Evolutionary conservation across 2,329 filamentous ascomycete species (phyloP), one percentile per base, ranked within the genome.

Genomic region (Sporothrix euskadiensis): DNA sequence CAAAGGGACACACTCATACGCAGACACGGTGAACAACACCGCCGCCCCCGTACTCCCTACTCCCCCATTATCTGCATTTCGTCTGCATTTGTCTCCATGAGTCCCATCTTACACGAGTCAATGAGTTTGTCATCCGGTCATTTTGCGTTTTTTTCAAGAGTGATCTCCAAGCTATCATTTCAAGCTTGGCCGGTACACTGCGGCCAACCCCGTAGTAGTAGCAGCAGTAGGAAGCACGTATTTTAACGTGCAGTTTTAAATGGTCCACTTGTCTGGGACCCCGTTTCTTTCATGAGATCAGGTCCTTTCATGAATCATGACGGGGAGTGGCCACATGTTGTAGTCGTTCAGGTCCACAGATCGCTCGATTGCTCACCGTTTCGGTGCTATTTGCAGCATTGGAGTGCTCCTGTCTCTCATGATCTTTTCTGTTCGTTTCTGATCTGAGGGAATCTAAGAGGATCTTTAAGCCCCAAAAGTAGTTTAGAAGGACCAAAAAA

Each of bases 261-360:
- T 59, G 10, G 22, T 6, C 14, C 19, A 41, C 3, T 35, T 63
- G 12, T 49, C 63, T 68, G 63, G 39, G 52, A 22, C 66, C 49
- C 52, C 30, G 30, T 52, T 69, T 54, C 30, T 30, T 70, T 70
- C 44, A 39, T 68, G 65, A 68, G 63, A 68, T 52, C 65, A 68
- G 65, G 41, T 22, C 65, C 26, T 6, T 49, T n/a, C 65, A 68
- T 68, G 65, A 68, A 35, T 68, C 65, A 68, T 68, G 65, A 52
- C 44, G 35, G 35, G 35, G 26, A 26, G 35, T 52, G 26, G 26
- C 44, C 26, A 68, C 44, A 49, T 32, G 41, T 59, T 32, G 22
- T 12, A 26, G 35, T 35, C 56, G 5, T 6, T 16, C 12, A 16
- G 16, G 22, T 35, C 35, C 35, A 35, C 35, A 35, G 35, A 35